Evolutionary conservation across 208 protist species (phyloP).

Genomic region (Histomonas meleagridis): DNA sequence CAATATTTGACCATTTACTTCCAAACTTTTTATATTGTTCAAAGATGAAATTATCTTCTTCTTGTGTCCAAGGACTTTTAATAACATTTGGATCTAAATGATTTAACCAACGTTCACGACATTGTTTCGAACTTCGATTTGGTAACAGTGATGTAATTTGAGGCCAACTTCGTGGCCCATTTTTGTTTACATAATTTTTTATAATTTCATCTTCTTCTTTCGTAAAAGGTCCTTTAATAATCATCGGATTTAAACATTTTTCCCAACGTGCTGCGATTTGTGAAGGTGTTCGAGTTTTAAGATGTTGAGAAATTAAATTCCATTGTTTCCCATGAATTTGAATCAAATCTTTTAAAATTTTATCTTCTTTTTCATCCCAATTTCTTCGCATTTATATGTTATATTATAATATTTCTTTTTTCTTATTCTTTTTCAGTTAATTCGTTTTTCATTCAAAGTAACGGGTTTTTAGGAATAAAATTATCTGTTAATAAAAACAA

Average conservation of each 20-base stretch:
- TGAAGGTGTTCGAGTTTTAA: neutral
- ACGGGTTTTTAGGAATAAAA: too few species aligned
- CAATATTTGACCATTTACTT: neutral
- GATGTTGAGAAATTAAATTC: neutral
- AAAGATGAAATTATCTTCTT: neutral
- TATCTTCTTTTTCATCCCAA: neutral
- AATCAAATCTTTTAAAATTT: neutral
- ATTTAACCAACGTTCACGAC: constrained; percentile 10
- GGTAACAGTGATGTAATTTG: neutral
- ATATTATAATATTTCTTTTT: too few species aligned
- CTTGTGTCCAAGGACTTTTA: neutral
- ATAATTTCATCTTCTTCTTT: neutral
- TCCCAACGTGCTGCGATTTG: constrained; percentile 16
- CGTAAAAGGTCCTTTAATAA: constrained; percentile 8
- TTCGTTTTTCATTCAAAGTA: too few species aligned
- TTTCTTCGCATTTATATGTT: constrained; percentile 25
- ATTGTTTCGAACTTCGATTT: constrained; percentile 13
- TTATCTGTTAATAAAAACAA: too few species aligned
- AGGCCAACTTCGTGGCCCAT: neutral
- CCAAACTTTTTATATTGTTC: neutral
- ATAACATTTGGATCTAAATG: neutral
- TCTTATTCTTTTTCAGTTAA: too few species aligned
- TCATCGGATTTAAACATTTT: constrained; percentile 17
- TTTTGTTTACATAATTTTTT: neutral
- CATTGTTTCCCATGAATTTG: neutral